Evolutionary conservation across 2,329 filamentous ascomycete genomes (phyloP), one percentile per base, ranked within the genome.

Genomic region (Nemania sp.): DNA sequence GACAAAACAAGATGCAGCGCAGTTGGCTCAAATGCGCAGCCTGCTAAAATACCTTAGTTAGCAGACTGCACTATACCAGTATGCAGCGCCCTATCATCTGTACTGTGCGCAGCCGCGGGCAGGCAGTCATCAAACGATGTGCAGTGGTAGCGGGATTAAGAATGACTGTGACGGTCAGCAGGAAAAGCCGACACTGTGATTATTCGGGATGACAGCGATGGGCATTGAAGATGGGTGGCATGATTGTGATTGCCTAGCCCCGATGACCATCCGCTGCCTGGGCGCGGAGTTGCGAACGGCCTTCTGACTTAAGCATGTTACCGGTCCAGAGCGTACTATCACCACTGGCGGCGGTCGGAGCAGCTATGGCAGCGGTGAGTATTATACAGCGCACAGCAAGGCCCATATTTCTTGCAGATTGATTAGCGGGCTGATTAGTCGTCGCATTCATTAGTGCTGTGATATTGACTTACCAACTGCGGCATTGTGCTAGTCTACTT

Each of bases 261-360:
- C 64, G 59, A 64, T 66, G 65, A 66, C 63, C 58, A 59, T 62
- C 51, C 54, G 49, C 51, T 43, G 31, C 47, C 48, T 55, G 40
- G 34, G 40, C 44, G 51, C 57, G 61, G 54, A 61, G 59, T 49
- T 54, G 42, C 43, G 46, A 54, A 49, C 63, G 64, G 63, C 61
- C 53, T 64, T 64, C 64, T 66, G 65, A 66, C 56, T 64, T 61
- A 62, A 61, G 61, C 61, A 62, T 54, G 54, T 41, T 52, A 47
- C 34, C 37, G 46, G 14, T 36, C n/a, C n/a, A n/a, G 33, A 17
- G 33, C 20, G n/a, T 9, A 9, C n/a, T 39, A 12, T 9, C 17
- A 39, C 19, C 15, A 8, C 37, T 24, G 22, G 20, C 11, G 30
- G 45, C 26, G 33, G 43, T 34, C 34, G 20, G 52, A 40, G 20